These are phyloP conservation scores for Cyclotella kingstonii DNA, from an alignment of 108 stramenopile species.

Conservation along the genomic window DNA sequence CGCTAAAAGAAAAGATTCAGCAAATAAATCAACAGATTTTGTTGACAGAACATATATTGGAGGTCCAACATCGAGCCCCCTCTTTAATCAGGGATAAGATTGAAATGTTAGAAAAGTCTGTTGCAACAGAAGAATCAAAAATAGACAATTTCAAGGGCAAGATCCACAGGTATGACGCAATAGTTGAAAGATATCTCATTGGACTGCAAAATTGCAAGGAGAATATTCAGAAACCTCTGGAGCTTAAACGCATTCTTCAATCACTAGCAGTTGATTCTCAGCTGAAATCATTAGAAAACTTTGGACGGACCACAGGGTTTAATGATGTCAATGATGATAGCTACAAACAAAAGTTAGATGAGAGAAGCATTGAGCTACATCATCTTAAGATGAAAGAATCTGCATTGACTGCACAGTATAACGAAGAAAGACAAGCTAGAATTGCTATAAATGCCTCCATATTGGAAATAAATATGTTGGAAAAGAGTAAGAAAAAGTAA, in stretches of 20 bases:
- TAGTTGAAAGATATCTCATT: not conserved
- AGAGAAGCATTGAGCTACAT: too few relatives aligned
- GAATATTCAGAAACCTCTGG: conserved; percentile 1
- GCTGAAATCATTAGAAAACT: not conserved
- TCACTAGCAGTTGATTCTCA: not conserved
- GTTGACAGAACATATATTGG: not conserved
- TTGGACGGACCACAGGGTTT: not conserved
- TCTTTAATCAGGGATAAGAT: not conserved
- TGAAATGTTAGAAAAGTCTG: not conserved
- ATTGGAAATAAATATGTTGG: too few relatives aligned
- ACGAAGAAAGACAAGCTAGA: not conserved
- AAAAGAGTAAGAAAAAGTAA: too few relatives aligned
- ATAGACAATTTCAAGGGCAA: not conserved
- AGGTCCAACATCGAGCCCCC: not conserved
- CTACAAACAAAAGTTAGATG: not conserved
- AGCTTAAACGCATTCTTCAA: not conserved
- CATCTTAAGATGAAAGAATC: not conserved
- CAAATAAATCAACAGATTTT: not conserved
- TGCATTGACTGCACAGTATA: not conserved
- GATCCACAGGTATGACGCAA: not conserved
- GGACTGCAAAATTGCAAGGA: not conserved
- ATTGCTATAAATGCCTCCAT: too few relatives aligned
- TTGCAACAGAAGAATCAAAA: not conserved
- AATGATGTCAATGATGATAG: not conserved
- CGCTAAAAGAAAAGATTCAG: not conserved